Evolutionary conservation across 2,329 filamentous ascomycete genomes (phyloP).

Genomic region (Penicillium vulpinum): DNA sequence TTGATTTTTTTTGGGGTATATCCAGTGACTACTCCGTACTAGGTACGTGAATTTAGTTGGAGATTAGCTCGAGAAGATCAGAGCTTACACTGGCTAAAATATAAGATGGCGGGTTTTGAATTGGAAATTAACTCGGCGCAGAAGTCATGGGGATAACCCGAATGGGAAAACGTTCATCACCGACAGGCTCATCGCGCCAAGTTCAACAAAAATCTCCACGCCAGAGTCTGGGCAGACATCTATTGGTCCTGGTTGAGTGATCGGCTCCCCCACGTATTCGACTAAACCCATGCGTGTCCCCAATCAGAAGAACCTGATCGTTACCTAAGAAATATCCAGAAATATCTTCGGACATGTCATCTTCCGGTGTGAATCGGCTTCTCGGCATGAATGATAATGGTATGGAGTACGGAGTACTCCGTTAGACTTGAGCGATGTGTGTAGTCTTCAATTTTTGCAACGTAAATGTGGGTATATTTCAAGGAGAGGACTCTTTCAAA

Average conservation of each 20-base stretch:
- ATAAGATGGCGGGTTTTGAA: neutral
- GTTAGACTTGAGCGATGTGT: too few relatives aligned
- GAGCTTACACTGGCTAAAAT: neutral
- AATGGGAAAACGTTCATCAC: slow-evolving; percentile 12
- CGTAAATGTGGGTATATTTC: neutral
- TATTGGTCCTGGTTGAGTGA: slow-evolving; percentile 17
- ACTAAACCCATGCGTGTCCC: slow-evolving; percentile 17
- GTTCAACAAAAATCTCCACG: slow-evolving; percentile 18
- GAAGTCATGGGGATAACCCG: neutral
- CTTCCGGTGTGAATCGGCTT: slow-evolving; percentile 16
- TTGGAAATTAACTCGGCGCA: slow-evolving; percentile 9
- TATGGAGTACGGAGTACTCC: neutral
- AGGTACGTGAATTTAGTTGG: slow-evolving; percentile 16
- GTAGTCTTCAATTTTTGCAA: neutral
- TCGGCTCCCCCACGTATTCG: slow-evolving; percentile 12
- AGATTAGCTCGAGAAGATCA: slow-evolving; percentile 16
- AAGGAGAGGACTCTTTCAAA: neutral
- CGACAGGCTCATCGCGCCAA: neutral
- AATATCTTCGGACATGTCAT: slow-evolving; percentile 7
- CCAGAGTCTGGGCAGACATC: slow-evolving; percentile 13
- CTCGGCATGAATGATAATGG: slow-evolving; percentile 2
- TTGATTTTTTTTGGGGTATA: slow-evolving; percentile 17
- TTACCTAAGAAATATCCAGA: slow-evolving; percentile 8
- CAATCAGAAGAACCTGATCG: slow-evolving; percentile 6
- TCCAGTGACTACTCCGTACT: slow-evolving; percentile 1